A percentile compares a stretch with the other conserved stretches of the same genome.
phyloP scores from a whole-genome alignment of 1,139 yeast species.

The Insectozyma bohioensis region DNA sequence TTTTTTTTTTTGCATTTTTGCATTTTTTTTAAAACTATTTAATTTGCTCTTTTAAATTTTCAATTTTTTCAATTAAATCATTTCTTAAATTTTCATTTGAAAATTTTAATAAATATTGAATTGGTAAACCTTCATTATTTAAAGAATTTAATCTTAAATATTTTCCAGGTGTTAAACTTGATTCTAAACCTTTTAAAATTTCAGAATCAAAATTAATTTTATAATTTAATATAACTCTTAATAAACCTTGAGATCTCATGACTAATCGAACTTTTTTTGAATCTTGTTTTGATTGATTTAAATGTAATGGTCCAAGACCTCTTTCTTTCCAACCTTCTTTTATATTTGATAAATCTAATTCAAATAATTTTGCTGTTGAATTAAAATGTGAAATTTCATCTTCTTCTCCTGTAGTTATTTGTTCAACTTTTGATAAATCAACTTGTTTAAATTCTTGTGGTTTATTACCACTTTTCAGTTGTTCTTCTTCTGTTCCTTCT shows the following conservation, averaged over 20 bases:
- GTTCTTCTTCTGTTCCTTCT: constrained; percentile 8
- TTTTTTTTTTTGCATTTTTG: neutral
- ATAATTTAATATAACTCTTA: constrained; percentile 78
- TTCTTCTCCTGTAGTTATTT: constrained; percentile 90
- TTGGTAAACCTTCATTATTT: constrained; percentile 58
- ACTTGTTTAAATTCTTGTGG: constrained; percentile 49
- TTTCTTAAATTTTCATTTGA: constrained; percentile 62
- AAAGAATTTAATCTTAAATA: constrained; percentile 65
- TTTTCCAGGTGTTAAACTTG: constrained; percentile 77
- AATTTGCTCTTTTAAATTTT: constrained; percentile 28
- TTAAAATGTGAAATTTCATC: constrained; percentile 69
- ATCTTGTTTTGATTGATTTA: constrained; percentile 54
- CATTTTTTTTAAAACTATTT: constrained; percentile 1
- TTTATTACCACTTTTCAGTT: neutral
- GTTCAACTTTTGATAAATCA: constrained; percentile 51
- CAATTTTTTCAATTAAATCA: constrained; percentile 54
- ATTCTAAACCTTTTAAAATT: constrained; percentile 76
- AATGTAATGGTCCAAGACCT: constrained; percentile 84
- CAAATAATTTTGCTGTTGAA: constrained; percentile 78
- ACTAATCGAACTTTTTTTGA: constrained; percentile 54
- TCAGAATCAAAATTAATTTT: constrained; percentile 60
- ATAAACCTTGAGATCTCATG: constrained; percentile 88
- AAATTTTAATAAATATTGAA: constrained; percentile 80
- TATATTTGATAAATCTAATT: constrained; percentile 62
- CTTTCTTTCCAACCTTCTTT: constrained; percentile 92